Conservation (phyloP, 2,329 filamentous ascomycete genomes). For the Bipolaris cookei region DNA sequence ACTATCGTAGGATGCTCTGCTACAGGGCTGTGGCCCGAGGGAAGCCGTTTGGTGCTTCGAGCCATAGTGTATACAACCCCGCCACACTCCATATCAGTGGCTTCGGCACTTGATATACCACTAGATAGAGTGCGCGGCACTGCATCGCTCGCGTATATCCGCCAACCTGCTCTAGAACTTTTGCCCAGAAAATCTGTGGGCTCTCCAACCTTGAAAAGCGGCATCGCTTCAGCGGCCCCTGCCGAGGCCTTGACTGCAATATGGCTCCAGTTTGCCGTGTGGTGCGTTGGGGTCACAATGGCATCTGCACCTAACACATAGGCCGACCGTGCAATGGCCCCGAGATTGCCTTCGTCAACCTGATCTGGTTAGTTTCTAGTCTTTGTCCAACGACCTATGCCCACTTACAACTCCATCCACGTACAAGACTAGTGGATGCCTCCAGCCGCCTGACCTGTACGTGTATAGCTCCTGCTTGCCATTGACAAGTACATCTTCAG, state of each 20-base stretch:
- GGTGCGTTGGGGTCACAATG: constrained; percentile 75
- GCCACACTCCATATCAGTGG: constrained; percentile 29
- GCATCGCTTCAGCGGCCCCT: constrained; percentile 82
- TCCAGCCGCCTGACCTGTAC: constrained; percentile 52
- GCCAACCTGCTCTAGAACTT: constrained; percentile 77
- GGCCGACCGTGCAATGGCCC: constrained; percentile 85
- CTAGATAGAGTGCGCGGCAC: constrained; percentile 20
- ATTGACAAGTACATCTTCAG: constrained; percentile 77
- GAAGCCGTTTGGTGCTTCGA: constrained; percentile 27
- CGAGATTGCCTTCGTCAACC: constrained; percentile 87
- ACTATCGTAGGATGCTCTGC: constrained; percentile 70
- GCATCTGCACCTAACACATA: constrained; percentile 91
- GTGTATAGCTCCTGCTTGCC: constrained; percentile 64
- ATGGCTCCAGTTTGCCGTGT: constrained; percentile 73
- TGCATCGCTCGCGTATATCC: constrained; percentile 74
- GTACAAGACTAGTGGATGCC: constrained; percentile 74
- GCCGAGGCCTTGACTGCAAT: constrained; percentile 86
- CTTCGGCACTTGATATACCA: neutral
- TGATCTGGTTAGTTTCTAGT: constrained; percentile 35
- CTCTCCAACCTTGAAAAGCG: constrained; percentile 72
- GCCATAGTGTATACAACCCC: constrained; percentile 36
- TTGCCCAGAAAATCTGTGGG: constrained; percentile 72
- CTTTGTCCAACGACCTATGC: neutral
- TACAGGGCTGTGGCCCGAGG: constrained; percentile 37
- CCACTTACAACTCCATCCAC: constrained; percentile 68